phyloP scores from a whole-genome alignment of 2,329 filamentous ascomycete species.

The Xylariaceae sp. region DNA sequence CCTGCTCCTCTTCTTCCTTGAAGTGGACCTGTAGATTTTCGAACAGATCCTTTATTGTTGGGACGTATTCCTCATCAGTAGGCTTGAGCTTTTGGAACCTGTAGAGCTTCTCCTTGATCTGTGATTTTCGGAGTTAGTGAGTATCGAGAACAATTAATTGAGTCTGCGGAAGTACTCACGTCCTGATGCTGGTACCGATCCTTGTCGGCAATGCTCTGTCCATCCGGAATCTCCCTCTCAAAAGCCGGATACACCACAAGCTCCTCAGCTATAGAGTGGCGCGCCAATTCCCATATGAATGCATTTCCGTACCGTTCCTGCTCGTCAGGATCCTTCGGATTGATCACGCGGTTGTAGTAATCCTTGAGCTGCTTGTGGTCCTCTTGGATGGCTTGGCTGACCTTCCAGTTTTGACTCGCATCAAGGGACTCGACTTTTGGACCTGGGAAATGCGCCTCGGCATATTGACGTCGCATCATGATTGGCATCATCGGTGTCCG shows the following conservation, averaged over 20 bases:
- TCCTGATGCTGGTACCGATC: constrained; percentile 33
- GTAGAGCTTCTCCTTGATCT: constrained; percentile 44
- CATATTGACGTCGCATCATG: constrained; percentile 2
- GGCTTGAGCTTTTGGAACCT: constrained; percentile 40
- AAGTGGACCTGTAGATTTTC: constrained; percentile 38
- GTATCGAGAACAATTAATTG: neutral
- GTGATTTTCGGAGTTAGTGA: neutral
- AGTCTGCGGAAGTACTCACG: constrained; percentile 14
- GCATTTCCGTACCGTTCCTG: constrained; percentile 44
- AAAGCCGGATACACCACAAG: constrained; percentile 44
- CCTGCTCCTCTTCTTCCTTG: constrained; percentile 39
- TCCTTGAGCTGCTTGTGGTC: constrained; percentile 25
- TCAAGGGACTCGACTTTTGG: constrained; percentile 9
- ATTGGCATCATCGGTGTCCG: neutral
- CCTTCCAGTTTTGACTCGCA: constrained; percentile 11
- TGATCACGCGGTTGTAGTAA: constrained; percentile 40
- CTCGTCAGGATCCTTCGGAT: constrained; percentile 38
- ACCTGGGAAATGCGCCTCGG: constrained; percentile 9
- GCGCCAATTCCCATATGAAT: constrained; percentile 48
- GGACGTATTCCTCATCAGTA: constrained; percentile 36
- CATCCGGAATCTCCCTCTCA: constrained; percentile 36
- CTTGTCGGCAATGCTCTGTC: constrained; percentile 37
- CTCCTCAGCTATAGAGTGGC: constrained; percentile 48
- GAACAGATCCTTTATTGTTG: constrained; percentile 40
- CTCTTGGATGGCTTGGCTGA: constrained; percentile 15